Percentiles rank a stretch among this genome's conserved stretches.
Conservation (phyloP, 1,284 basidiomycete species). For the Chalciporus sp. region DNA sequence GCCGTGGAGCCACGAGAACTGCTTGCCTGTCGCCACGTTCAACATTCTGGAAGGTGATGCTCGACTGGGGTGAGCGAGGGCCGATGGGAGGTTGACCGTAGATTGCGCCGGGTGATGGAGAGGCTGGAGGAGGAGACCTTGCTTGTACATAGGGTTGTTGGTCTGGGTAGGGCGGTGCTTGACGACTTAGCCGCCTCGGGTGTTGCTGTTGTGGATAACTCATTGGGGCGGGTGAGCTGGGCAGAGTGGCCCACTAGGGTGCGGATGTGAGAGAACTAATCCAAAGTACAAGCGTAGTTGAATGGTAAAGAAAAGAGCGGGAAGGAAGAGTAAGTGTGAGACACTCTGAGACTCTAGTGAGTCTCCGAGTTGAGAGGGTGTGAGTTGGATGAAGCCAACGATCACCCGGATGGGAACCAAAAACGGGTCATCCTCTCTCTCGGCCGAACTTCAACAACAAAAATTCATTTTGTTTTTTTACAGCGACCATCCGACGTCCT, state of each 20-base stretch:
- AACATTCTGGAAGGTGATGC: slow-evolving; percentile 66
- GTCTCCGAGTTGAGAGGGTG: slow-evolving; percentile 4
- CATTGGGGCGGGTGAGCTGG: slow-evolving; percentile 35
- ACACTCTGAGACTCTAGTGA: neutral
- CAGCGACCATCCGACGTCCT: neutral
- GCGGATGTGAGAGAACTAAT: neutral
- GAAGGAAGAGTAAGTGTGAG: slow-evolving; percentile 8
- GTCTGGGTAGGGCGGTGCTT: slow-evolving; percentile 28
- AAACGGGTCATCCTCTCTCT: slow-evolving; percentile 25
- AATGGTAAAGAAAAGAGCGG: slow-evolving; percentile 23
- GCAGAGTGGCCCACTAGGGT: slow-evolving; percentile 5
- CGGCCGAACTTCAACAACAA: neutral
- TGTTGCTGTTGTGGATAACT: slow-evolving; percentile 45
- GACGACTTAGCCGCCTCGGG: slow-evolving; percentile 46
- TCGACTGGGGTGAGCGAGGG: slow-evolving; percentile 36
- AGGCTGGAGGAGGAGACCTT: slow-evolving; percentile 17
- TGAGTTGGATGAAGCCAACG: neutral
- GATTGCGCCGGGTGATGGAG: slow-evolving; percentile 31
- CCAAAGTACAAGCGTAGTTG: slow-evolving; percentile 7
- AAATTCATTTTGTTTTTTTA: neutral
- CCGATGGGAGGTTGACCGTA: slow-evolving; percentile 21
- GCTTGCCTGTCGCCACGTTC: slow-evolving; percentile 68
- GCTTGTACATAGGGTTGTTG: slow-evolving; percentile 32
- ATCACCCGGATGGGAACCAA: slow-evolving; percentile 7
- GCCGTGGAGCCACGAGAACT: slow-evolving; percentile 54